phyloP scores from a whole-genome alignment of 129 eudicot species.

The Flaveria brownii region DNA sequence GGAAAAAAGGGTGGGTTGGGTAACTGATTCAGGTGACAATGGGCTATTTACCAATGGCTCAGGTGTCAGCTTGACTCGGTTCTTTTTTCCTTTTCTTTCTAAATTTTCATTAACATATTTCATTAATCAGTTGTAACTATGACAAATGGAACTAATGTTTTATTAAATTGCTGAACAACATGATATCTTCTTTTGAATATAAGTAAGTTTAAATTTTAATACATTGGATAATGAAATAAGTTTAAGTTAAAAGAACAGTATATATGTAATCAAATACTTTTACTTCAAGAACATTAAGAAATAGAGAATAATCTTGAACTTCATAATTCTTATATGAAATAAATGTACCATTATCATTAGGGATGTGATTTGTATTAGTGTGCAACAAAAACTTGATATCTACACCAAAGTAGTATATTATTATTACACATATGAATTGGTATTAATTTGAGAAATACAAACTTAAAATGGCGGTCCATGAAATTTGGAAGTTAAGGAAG shows the following conservation, averaged over 20 bases:
- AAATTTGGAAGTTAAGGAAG: too few species aligned
- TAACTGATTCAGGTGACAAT: neutral
- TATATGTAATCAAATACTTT: neutral
- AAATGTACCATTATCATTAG: neutral
- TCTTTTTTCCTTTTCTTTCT: neutral
- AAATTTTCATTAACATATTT: neutral
- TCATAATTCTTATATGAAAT: neutral
- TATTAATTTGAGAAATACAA: too few species aligned
- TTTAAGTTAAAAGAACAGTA: neutral
- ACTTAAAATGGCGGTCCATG: too few species aligned
- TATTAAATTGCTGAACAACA: neutral
- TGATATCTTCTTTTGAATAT: neutral
- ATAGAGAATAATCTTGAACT: neutral
- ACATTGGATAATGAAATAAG: neutral
- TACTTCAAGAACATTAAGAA: neutral
- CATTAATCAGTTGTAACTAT: neutral
- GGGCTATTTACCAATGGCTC: neutral
- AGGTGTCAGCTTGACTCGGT: neutral
- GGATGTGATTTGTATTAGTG: too few species aligned
- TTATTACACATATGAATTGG: too few species aligned
- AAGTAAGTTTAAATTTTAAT: neutral
- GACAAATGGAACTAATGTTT: neutral
- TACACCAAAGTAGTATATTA: too few species aligned
- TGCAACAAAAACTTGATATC: too few species aligned
- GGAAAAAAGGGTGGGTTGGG: conserved; percentile 3